These are phyloP conservation scores for Scedosporium minutisporum DNA, from an alignment of 2,329 filamentous ascomycete genomes.

Conservation along the genomic window DNA sequence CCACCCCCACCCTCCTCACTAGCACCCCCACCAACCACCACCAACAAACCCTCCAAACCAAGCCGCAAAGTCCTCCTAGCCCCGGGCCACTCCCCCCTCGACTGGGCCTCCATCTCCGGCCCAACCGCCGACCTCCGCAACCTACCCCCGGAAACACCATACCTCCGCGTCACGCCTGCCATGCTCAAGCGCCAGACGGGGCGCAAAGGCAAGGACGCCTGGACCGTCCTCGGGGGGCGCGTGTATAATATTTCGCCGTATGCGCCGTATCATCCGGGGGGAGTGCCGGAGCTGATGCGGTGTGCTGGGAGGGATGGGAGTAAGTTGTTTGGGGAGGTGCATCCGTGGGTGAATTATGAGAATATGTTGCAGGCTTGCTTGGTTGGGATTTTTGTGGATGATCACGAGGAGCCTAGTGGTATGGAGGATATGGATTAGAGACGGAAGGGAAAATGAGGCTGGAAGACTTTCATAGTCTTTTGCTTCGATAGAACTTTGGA, in stretches of 20 bases:
- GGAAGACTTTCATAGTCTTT: not conserved
- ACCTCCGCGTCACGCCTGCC: constrained; percentile 70
- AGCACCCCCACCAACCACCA: constrained; percentile 43
- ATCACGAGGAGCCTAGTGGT: constrained; percentile 33
- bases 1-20: constrained; percentile 40
- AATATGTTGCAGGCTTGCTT: constrained; percentile 57
- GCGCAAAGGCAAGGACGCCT: constrained; percentile 75
- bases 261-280: constrained; percentile 82
- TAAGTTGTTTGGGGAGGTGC: constrained; percentile 54
- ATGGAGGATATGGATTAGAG: constrained; percentile 55
- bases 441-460: not conserved
- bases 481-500: too few relatives aligned
- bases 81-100: constrained; percentile 89
- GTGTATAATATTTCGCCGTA: constrained; percentile 95
- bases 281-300: constrained; percentile 60
- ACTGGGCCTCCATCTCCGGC: constrained; percentile 77
- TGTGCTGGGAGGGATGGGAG: constrained; percentile 54
- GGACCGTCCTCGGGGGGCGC: constrained; percentile 80
- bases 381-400: constrained; percentile 53
- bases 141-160: constrained; percentile 37
- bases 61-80: constrained; percentile 66
- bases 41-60: constrained; percentile 43
- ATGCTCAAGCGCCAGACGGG: constrained; percentile 73
- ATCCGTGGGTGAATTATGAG: constrained; percentile 66
- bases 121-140: constrained; percentile 60